Base-by-base conservation (phyloP, 2,329 filamentous ascomycete genomes). In the Pseudocercospora ulei region DNA sequence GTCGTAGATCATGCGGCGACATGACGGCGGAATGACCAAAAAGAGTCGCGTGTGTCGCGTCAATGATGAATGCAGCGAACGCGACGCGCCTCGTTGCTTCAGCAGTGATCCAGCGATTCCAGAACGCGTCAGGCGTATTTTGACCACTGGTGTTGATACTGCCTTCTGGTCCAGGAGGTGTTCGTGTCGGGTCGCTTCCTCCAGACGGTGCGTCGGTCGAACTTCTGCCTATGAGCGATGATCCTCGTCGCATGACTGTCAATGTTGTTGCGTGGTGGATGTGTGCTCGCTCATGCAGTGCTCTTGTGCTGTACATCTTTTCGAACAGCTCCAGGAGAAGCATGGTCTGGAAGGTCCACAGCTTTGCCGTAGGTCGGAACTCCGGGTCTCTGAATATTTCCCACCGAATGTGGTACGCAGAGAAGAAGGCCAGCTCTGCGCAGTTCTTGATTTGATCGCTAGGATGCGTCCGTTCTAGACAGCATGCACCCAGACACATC, bases 21-120 rank as follows among this genome's bases (percentile, higher is more conserved):
- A 96, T 95, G 27, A 92, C 86, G 0, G 85, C 88, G 2, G 87
- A 90, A 61, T 96, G 90, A 0, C 88, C 90, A 61, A 96, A 96
- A 82, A 98, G 95, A 17, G 86, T 94, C 1, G 87, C 86, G 61
- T 98, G 90, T 1, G 87, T 92, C 3, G 87, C 93, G 60, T 98
- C 90, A 49, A 96, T 80, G 27, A 95, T 77, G 57, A 96, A 96
- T 0, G 90, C 90, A 0, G 83, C 86, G 64, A 95, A 96, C 0
- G 88, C 90, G 3, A 82, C 84, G 43, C 90, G 76, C 18, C 85
- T 73, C 0, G 87, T 96, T 1, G 88, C 82, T 60, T 98, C 90
- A 35, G 86, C 86, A 7, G 80, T 87, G 54, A 96, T 90, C 90
- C 90, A 96, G 52, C 85, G 78, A 53, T 86, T 82, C 90, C 90